Evolutionary conservation across 805 yeast species (phyloP).

Genomic region (Priceomyces castillae): DNA sequence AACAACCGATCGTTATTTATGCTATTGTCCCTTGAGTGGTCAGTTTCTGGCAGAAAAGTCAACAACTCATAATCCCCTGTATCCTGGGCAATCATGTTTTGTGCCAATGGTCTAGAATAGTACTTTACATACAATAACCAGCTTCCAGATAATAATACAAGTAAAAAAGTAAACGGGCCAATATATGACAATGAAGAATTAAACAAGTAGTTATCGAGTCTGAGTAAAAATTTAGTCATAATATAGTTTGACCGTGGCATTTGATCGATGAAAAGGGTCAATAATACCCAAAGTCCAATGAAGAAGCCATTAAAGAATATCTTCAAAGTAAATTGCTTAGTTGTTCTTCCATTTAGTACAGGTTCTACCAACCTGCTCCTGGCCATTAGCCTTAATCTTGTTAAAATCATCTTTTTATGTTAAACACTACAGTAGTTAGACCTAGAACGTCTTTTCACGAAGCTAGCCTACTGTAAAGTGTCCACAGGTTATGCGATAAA

Average conservation of each 20-base stretch:
- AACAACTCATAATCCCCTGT: slow-evolving; percentile 1
- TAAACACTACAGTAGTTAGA: no score
- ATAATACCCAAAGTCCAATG: slow-evolving; percentile 7
- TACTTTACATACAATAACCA: slow-evolving; percentile 16
- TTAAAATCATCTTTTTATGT: not conserved
- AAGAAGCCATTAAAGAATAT: slow-evolving; percentile 4
- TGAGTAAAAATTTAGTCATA: slow-evolving; percentile 49
- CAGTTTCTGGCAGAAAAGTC: not conserved
- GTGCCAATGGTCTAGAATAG: not conserved
- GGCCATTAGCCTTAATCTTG: not conserved
- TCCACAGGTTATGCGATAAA: not conserved
- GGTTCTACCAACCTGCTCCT: slow-evolving; percentile 2
- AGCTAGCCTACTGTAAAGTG: not conserved
- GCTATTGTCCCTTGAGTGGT: not conserved
- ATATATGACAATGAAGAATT: slow-evolving; percentile 10
- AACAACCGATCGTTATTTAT: slow-evolving; percentile 1
- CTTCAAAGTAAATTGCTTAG: not conserved
- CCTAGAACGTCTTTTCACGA: no score
- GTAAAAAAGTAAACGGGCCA: slow-evolving; percentile 10
- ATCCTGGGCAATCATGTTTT: not conserved
- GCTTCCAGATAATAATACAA: slow-evolving; percentile 19
- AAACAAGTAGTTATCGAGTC: slow-evolving; percentile 42
- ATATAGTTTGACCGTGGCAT: slow-evolving; percentile 48
- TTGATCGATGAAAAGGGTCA: slow-evolving; percentile 7
- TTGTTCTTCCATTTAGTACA: slow-evolving; percentile 4